Conservation (phyloP, 495 filamentous ascomycete species). For the Penicillium maclennaniae region DNA sequence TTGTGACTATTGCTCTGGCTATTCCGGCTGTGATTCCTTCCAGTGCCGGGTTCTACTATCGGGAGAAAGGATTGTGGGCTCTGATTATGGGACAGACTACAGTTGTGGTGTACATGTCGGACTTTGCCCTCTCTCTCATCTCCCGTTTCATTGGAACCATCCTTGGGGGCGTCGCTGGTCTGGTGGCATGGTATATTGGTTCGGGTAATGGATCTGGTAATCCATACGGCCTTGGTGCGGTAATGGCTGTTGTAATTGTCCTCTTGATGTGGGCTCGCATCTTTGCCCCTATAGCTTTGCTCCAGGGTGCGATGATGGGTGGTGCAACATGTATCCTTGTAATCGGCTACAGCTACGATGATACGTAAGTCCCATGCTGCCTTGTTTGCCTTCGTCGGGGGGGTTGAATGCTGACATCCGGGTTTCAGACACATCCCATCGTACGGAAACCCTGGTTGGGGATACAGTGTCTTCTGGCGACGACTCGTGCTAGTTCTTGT, state of each 20-base stretch:
- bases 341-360: conserved; percentile 37
- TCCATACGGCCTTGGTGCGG: conserved; percentile 38
- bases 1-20: conserved; percentile 39
- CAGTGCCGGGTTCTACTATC: conserved; percentile 43
- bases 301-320: conserved; percentile 36
- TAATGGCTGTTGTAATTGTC: conserved; percentile 31
- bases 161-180: conserved; percentile 36
- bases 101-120: conserved; percentile 42
- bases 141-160: conserved; percentile 33
- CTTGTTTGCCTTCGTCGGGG: too few relatives aligned
- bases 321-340: conserved; percentile 41
- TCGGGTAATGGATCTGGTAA: conserved; percentile 41
- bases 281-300: conserved; percentile 26
- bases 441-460: conserved; percentile 42
- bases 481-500: conserved; percentile 41
- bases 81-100: conserved; percentile 46
- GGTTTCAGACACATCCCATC: conserved; percentile 28
- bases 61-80: conserved; percentile 45
- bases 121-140: conserved; percentile 39
- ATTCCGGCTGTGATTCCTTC: conserved; percentile 37
- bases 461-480: conserved; percentile 45
- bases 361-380: conserved; percentile 27
- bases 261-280: conserved; percentile 39
- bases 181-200: conserved; percentile 46
- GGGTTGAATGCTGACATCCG: not conserved